Base-by-base conservation (phyloP, 805 yeast species). In the Saturnispora mendoncae region DNA sequence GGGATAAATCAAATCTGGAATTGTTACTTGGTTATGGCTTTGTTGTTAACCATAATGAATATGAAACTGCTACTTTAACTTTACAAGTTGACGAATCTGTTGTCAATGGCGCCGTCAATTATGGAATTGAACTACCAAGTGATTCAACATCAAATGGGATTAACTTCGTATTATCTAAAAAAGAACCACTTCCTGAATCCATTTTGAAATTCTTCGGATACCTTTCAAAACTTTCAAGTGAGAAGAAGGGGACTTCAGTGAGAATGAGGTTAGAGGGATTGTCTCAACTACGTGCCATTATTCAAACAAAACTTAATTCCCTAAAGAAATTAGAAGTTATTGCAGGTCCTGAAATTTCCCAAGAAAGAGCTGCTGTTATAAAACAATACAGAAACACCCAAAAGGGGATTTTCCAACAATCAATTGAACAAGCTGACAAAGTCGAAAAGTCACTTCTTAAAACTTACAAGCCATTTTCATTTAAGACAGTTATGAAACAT, bases 11-110 rank as follows among this genome's bases (percentile, higher is more conserved):
- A 6, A 85, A 85, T 50, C 64, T 80, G 1, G 73, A 74, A 27
- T 60, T 88, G 29, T 58, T 87, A 13, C 72, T 86, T 15, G 71
- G 83, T 37, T 88, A 87, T 56, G 96, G 96, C 1, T 87, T 87
- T 58, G 74, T 78, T 4, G 56, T 74, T 21, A 62, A 68, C 35
- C 62, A 62, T 19, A 76, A 78, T 47, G 57, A 60, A 3, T 74
- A 72, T 19, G 90, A 83, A 48, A 52, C 63, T 4, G 64, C 77
- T 1, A 73, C 77, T 4, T 65, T 87, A 28, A 72, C 84, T 2
- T 67, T 87, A 46, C 77, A 76, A 54, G 66, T 85, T 2, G 72
- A 71, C 21, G 20, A 45, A 6, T 41, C 37, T 3, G 33, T 51
- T 2, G 40, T 60, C 17, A 46, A 48, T 10, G 45, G 46, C 12